Conservation (phyloP, 164 flowering plant species). For the Platanus orientalis region DNA sequence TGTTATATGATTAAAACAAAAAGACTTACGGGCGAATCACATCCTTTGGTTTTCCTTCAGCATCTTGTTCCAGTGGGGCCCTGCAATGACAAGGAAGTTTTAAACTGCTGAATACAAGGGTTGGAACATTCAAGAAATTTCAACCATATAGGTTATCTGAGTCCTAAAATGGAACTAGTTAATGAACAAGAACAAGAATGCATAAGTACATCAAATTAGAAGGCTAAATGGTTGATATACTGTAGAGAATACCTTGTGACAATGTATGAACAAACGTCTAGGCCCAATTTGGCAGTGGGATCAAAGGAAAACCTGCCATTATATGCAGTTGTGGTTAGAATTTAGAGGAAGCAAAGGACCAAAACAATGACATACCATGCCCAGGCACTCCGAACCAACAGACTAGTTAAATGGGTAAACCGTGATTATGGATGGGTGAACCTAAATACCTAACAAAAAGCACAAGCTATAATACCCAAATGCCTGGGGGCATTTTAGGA, state of each 20-base stretch:
- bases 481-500: too few relatives aligned
- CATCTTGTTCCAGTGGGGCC: slow-evolving; percentile 78
- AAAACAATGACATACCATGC: too few relatives aligned
- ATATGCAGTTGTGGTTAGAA: too few relatives aligned
- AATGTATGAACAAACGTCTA: slow-evolving; percentile 88
- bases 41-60: slow-evolving; percentile 88
- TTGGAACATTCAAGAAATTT: neutral
- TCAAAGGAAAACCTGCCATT: slow-evolving; percentile 87
- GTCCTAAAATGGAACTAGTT: neutral
- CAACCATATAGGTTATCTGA: neutral
- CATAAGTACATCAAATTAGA: slow-evolving; percentile 3
- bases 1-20: slow-evolving; percentile 5
- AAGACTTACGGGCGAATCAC: slow-evolving; percentile 87
- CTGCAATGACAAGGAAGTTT: slow-evolving; percentile 34
- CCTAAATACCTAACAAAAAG: too few relatives aligned
- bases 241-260: slow-evolving; percentile 62
- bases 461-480: too few relatives aligned
- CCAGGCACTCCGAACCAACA: too few relatives aligned
- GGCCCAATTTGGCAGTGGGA: slow-evolving; percentile 80
- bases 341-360: too few relatives aligned
- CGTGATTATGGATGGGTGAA: too few relatives aligned
- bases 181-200: neutral
- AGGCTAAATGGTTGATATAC: neutral
- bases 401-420: too few relatives aligned
- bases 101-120: neutral